phyloP scores from a whole-genome alignment of 305 asterid species.

The Coffea humblotiana region DNA sequence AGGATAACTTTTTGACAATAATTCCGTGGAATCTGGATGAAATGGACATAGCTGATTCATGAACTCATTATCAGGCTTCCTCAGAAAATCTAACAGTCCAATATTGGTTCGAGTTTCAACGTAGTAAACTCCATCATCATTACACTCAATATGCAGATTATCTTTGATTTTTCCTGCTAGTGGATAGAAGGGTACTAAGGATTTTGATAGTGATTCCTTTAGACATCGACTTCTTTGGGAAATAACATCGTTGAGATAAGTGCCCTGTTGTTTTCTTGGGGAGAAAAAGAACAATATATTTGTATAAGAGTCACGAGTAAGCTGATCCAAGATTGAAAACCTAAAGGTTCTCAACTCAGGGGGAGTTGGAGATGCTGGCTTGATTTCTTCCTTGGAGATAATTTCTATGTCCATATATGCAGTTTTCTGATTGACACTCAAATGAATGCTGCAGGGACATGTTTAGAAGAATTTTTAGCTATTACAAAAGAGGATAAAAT shows the following conservation, averaged over 20 bases:
- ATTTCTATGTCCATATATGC: background rate
- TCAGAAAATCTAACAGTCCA: conserved; percentile 35
- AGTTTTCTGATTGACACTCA: background rate
- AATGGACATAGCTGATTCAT: conserved; percentile 44
- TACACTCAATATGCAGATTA: conserved; percentile 44
- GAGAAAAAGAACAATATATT: background rate
- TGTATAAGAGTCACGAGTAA: background rate
- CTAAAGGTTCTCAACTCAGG: background rate
- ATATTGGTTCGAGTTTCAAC: conserved; percentile 34
- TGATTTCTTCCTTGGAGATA: conserved; percentile 1
- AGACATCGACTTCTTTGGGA: conserved; percentile 20
- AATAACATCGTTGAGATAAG: background rate
- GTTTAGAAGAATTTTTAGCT: background rate
- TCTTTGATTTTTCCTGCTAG: conserved; percentile 56
- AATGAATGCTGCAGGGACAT: background rate
- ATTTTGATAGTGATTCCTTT: conserved; percentile 45
- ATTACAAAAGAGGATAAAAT: no score
- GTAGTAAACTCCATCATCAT: conserved; percentile 55
- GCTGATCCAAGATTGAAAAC: background rate
- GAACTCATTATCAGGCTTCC: conserved; percentile 35
- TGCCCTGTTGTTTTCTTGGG: background rate
- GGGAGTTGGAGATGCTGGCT: conserved; percentile 4
- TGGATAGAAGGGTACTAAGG: conserved; percentile 43
- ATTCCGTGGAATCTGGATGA: conserved; percentile 19
- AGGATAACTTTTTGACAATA: conserved; percentile 25